Percentiles rank a stretch among this genome's conserved stretches.
These are phyloP conservation scores for Podospora pseudoanserina DNA, from an alignment of 495 filamentous ascomycete genomes.

Conservation along the genomic window DNA sequence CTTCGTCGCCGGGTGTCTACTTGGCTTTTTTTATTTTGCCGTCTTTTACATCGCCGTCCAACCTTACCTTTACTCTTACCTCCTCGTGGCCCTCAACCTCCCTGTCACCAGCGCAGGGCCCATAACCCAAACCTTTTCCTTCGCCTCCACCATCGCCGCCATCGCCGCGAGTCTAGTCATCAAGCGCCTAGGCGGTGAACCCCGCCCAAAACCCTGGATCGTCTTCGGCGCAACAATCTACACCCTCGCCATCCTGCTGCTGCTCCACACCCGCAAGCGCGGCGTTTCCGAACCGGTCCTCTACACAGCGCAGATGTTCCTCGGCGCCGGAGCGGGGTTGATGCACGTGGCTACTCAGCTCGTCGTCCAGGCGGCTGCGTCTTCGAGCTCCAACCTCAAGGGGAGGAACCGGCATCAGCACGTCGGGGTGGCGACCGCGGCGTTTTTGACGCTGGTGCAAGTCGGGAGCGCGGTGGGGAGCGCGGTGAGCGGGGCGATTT, in stretches of 20 bases:
- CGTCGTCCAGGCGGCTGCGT: constrained; percentile 50
- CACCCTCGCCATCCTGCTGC: constrained; percentile 58
- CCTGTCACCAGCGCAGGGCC: constrained; percentile 50
- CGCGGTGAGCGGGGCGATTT: constrained; percentile 60
- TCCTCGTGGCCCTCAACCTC: constrained; percentile 62
- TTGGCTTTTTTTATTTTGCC: constrained; percentile 55
- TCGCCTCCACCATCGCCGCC: constrained; percentile 51
- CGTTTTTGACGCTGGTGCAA: constrained; percentile 53
- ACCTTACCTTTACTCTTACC: constrained; percentile 59
- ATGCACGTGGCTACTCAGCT: constrained; percentile 59
- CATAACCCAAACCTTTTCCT: constrained; percentile 49
- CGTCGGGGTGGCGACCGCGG: constrained; percentile 58
- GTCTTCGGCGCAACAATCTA: constrained; percentile 54
- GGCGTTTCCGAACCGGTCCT: constrained; percentile 52
- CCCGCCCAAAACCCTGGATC: constrained; percentile 33
- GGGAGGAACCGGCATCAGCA: constrained; percentile 33
- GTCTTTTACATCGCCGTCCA: constrained; percentile 61
- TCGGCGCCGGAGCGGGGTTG: constrained; percentile 59
- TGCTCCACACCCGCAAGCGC: constrained; percentile 62
- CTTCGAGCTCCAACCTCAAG: neutral
- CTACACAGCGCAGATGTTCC: constrained; percentile 66
- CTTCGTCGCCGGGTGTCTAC: constrained; percentile 57
- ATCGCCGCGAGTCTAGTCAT: constrained; percentile 53
- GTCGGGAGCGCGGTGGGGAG: constrained; percentile 61
- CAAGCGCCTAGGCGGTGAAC: constrained; percentile 39